Evolutionary conservation across 305 asterid genomes (phyloP), one percentile per base, ranked within the genome.

Genomic region (Coffea humblotiana): DNA sequence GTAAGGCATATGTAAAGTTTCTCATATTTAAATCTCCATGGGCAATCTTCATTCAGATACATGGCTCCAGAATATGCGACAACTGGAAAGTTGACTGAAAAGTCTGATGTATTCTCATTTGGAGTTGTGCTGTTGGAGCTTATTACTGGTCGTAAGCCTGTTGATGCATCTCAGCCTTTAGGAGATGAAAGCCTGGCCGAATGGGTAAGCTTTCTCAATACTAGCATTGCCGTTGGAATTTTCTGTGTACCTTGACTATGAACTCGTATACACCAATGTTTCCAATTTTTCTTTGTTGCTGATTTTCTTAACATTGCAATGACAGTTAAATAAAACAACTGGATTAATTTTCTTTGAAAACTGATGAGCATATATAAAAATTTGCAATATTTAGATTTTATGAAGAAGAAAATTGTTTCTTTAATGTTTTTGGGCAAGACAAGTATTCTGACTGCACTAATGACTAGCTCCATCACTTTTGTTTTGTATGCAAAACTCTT

Each of bases 1-100:
- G 35, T 6, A 47, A 48, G 65, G 32, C 27, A 67, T 78, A 21
- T 67, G 1, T 23, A 3, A 2, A 3, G n/a, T 76, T 76, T 37
- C 23, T 43, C 71, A 70, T 56, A 47, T 69, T 75, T 68, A 32
- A 19, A 80, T 67, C 74, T 75, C 72, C 27, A 29, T 47, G 66
- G n/a, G 56, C 43, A 54, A 32, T 32, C 32, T 32, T 35, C 80
- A 51, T 66, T 25, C 92, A 94, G 98, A 80, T 94, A 94, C 88
- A 93, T 94, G 98, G 98, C 98, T 81, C 98, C 98, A 66, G 98
- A 95, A 86, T 95, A 95, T 89, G 98, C 98, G 85, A 85, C 93
- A 54, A 95, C 93, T 87, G 98, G 98, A 75, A 95, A 91, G 84
- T 84, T 95, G 80, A 95, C 97, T 29, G 98, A 93, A 70, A 95